These are phyloP conservation scores for Ogataea hybrid DNA, from an alignment of 1,139 yeast species.

Conservation along the genomic window DNA sequence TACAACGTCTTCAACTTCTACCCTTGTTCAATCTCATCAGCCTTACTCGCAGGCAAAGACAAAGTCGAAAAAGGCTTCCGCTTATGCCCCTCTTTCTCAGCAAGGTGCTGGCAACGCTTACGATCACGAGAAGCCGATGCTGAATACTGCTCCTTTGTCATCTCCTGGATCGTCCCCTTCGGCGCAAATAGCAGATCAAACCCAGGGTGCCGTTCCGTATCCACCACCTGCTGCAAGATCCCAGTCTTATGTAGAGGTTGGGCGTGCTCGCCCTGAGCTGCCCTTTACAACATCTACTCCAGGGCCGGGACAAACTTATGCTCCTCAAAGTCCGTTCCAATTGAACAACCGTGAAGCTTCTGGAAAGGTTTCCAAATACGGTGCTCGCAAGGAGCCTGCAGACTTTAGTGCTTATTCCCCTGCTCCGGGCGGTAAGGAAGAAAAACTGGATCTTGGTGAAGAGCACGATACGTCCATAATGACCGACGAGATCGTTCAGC, in stretches of 20 bases:
- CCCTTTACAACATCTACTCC: slow-evolving; percentile 5
- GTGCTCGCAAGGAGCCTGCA: slow-evolving; percentile 1
- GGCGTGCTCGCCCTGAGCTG: neutral
- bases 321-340: neutral
- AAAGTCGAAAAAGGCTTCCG: slow-evolving; percentile 9
- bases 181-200: neutral
- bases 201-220: neutral
- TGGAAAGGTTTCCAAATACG: neutral
- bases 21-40: slow-evolving; percentile 13
- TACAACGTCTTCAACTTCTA: slow-evolving; percentile 17
- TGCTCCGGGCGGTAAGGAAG: neutral
- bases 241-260: neutral
- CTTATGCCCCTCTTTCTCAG: slow-evolving; percentile 14
- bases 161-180: slow-evolving; percentile 6
- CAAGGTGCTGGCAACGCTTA: neutral
- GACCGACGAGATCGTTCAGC: slow-evolving; percentile 13
- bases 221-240: neutral
- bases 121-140: slow-evolving; percentile 3
- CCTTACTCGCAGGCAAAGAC: slow-evolving; percentile 12
- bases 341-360: neutral
- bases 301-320: neutral
- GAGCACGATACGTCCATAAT: slow-evolving; percentile 15
- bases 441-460: slow-evolving; percentile 1
- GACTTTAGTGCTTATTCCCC: neutral
- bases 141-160: slow-evolving; percentile 6